Conservation (phyloP, 805 yeast species). For the Candida coquimbonensis region DNA sequence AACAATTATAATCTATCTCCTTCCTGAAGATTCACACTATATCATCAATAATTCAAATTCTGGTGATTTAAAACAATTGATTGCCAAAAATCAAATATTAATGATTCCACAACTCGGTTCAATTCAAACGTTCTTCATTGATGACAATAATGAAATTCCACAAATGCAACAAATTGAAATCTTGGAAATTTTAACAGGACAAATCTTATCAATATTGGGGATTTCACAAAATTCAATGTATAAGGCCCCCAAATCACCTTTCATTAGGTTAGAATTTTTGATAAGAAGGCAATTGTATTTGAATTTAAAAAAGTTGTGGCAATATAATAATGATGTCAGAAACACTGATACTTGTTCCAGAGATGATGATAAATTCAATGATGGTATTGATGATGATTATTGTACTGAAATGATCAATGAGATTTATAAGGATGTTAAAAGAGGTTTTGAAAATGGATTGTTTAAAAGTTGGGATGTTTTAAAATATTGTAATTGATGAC, state of each 20-base stretch:
- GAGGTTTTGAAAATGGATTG: no score
- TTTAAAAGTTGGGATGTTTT: no score
- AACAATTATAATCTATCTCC: not conserved
- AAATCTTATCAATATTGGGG: conserved; percentile 4
- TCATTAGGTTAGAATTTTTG: conserved; percentile 7
- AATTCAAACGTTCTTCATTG: no score
- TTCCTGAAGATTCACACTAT: no score
- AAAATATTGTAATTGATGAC: no score
- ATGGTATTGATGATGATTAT: not conserved
- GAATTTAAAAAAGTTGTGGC: not conserved
- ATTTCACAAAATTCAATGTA: not conserved
- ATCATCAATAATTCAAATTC: not conserved
- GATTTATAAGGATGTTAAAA: no score
- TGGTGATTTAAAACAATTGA: not conserved
- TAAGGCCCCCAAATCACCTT: conserved; percentile 8
- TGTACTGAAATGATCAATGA: no score
- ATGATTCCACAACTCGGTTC: no score
- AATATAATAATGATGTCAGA: no score
- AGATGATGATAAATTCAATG: not conserved
- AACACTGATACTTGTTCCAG: not conserved
- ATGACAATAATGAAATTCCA: no score
- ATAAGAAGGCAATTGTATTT: conserved; percentile 6
- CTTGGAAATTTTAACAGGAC: conserved; percentile 3
- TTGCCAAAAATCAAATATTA: not conserved
- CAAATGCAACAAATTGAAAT: conserved; percentile 1